Conservation (phyloP, 108 stramenopile genomes). For the Nannochloropsis salina region DNA sequence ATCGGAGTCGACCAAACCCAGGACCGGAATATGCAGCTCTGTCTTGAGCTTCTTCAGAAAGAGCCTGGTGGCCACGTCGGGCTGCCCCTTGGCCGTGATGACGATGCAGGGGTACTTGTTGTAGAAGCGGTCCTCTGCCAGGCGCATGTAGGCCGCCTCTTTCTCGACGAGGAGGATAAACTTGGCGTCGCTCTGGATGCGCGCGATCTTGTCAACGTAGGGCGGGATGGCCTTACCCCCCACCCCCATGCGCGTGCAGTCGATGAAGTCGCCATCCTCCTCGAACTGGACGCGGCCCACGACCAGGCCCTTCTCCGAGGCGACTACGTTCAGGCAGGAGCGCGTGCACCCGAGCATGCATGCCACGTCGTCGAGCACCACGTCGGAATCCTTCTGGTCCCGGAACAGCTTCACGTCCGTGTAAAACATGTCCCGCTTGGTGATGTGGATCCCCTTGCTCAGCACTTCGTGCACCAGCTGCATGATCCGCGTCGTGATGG, state of each 20-base stretch:
- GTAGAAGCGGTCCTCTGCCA: constrained; percentile 95
- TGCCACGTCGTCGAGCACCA: constrained; percentile 88
- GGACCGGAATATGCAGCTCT: constrained; percentile 85
- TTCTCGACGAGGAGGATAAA: constrained; percentile 95
- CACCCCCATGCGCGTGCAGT: constrained; percentile 81
- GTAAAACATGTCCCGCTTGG: constrained; percentile 97
- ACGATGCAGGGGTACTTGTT: constrained; percentile 92
- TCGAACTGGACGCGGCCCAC: constrained; percentile 70
- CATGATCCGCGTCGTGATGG: constrained; percentile 85
- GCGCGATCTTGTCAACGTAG: constrained; percentile 90
- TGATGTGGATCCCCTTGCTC: constrained; percentile 86
- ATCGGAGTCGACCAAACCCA: constrained; percentile 91
- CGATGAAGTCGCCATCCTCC: constrained; percentile 91
- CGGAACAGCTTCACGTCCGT: constrained; percentile 96
- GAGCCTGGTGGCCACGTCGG: constrained; percentile 54
- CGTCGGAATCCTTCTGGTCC: constrained; percentile 83
- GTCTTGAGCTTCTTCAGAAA: constrained; percentile 59
- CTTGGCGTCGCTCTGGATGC: constrained; percentile 81
- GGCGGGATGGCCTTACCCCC: constrained; percentile 96
- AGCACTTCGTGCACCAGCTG: constrained; percentile 87
- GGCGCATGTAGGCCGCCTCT: constrained; percentile 96
- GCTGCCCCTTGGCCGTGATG: constrained; percentile 96
- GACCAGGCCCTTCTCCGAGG: constrained; percentile 91
- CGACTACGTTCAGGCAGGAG: constrained; percentile 89
- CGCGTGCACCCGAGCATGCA: constrained; percentile 94